Evolutionary conservation across 1,284 basidiomycete genomes (phyloP).

Genomic region (Moesziomyces sp.): DNA sequence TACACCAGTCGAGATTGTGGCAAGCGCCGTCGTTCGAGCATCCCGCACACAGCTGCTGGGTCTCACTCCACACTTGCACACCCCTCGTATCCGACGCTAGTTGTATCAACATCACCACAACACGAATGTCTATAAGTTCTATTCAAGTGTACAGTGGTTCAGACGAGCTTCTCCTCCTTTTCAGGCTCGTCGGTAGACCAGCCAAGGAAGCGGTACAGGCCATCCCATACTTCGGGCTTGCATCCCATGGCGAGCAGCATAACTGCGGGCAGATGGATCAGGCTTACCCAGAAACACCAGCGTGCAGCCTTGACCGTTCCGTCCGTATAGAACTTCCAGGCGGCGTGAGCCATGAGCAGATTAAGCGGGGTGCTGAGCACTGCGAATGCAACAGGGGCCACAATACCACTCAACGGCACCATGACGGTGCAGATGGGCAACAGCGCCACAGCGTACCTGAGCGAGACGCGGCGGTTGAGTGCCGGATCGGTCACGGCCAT

Average conservation of each 20-base stretch:
- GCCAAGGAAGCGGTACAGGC: constrained; percentile 34
- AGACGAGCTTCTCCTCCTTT: constrained; percentile 17
- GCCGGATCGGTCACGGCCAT: constrained; percentile 82
- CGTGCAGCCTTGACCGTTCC: constrained; percentile 81
- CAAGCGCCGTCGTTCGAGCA: neutral
- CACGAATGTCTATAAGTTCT: neutral
- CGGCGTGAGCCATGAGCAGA: constrained; percentile 76
- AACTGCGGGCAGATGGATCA: constrained; percentile 92
- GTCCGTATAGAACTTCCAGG: constrained; percentile 73
- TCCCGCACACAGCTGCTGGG: neutral
- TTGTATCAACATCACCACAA: neutral
- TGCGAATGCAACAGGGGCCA: constrained; percentile 75
- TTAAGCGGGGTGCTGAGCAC: constrained; percentile 83
- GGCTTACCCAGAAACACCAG: constrained; percentile 75
- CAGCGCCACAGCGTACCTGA: constrained; percentile 84
- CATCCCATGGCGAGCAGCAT: constrained; percentile 87
- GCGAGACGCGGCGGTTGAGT: constrained; percentile 84
- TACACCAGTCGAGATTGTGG: neutral
- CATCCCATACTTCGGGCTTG: constrained; percentile 64
- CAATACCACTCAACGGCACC: constrained; percentile 58
- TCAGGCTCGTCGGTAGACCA: constrained; percentile 12
- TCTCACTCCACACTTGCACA: neutral
- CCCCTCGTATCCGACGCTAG: neutral
- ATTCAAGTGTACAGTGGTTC: neutral
- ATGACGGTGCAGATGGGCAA: constrained; percentile 84